These are phyloP conservation scores for Blastocystis sp. DNA, from an alignment of 352 stramenopile genomes.

Conservation along the genomic window DNA sequence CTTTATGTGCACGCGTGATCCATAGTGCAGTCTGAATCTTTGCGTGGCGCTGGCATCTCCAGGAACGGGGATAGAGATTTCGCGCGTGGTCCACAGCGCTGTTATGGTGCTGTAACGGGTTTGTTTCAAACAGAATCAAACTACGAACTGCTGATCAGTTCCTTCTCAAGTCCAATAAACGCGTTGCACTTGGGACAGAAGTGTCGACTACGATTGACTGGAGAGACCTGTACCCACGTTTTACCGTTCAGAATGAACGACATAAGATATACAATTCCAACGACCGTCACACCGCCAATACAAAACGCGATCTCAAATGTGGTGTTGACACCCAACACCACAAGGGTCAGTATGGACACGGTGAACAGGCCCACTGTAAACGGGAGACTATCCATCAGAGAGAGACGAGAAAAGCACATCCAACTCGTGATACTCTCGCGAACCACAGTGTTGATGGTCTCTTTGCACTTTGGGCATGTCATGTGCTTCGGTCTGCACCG, in stretches of 20 bases:
- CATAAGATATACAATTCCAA: conserved; percentile 31
- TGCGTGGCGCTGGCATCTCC: conserved; percentile 5
- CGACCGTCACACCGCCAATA: not conserved
- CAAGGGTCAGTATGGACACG: not conserved
- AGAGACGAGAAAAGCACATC: not conserved
- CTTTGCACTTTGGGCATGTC: not conserved
- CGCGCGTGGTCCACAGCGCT: not conserved
- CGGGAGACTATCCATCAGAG: not conserved
- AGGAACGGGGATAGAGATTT: conserved; percentile 17
- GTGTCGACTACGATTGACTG: conserved; percentile 1
- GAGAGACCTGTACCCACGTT: not conserved
- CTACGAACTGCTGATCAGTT: not conserved
- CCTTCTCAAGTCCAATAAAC: conserved; percentile 52
- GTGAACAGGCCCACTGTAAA: conserved; percentile 5
- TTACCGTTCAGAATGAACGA: conserved; percentile 6
- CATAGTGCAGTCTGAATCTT: conserved; percentile 35
- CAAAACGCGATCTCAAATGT: not conserved
- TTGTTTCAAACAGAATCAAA: conserved; percentile 4
- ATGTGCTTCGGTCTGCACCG: not conserved
- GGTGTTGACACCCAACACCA: not conserved
- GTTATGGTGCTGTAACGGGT: not conserved
- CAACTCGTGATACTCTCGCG: not conserved
- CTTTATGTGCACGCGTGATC: not conserved
- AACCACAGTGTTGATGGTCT: not conserved
- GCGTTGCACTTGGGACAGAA: conserved; percentile 29